Percentiles rank a stretch among this genome's conserved stretches.
These are phyloP conservation scores for Pseudogymnoascus sp. DNA, from an alignment of 2,329 filamentous ascomycete species.

Conservation along the genomic window DNA sequence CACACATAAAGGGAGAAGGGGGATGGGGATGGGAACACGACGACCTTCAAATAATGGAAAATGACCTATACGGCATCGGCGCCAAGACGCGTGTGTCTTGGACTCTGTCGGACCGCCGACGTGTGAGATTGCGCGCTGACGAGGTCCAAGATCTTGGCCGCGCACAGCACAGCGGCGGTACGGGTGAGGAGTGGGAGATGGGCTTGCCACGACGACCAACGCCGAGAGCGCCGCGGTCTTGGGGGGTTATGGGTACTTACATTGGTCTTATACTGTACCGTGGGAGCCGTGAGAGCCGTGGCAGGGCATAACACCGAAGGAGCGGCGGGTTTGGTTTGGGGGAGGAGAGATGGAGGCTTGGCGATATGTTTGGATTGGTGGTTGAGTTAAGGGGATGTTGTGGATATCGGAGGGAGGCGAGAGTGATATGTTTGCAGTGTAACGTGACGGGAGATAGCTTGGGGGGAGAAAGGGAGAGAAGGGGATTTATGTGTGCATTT, in stretches of 20 bases:
- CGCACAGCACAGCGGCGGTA: background rate
- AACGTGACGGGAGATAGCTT: background rate
- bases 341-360: background rate
- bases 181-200: background rate
- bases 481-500: no score
- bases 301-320: background rate
- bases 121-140: background rate
- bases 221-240: background rate
- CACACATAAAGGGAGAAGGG: no score
- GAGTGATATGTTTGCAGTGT: background rate
- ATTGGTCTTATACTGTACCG: background rate
- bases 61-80: background rate
- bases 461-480: no score
- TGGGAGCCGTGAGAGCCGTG: no score
- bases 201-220: background rate
- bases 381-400: background rate
- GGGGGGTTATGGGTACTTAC: background rate
- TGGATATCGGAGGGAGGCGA: background rate
- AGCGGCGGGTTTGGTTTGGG: background rate
- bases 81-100: background rate
- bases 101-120: background rate
- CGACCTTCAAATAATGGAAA: background rate
- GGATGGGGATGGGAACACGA: background rate
- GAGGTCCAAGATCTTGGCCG: conserved; percentile 1
- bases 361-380: background rate